Base-by-base conservation (phyloP, 768 basidiomycete species). In the Kwoniella sp. region DNA sequence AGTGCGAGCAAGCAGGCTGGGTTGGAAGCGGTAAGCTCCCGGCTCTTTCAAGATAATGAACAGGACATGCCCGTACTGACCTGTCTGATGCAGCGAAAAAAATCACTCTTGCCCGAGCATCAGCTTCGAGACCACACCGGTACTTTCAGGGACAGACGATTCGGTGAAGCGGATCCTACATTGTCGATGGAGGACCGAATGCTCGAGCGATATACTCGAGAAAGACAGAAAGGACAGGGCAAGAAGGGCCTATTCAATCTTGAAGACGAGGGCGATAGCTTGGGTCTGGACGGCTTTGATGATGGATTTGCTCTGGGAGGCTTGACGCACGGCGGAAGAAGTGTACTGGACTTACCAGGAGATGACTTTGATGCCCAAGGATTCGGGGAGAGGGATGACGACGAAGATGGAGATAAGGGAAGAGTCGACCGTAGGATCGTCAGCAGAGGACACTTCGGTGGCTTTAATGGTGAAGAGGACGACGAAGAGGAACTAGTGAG, bases 181-280 rank as follows among this genome's bases (percentile, higher is more conserved):
- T 88, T 98, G 86, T 89, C 90, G n/a, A 84, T 93, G 31, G 96
- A 99, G 79, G 95, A 98, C 70, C 89, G 93, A 67, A 97, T 97
- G 89, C 85, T 97, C 38, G 93, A 95, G 81, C 89, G 96, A 30
- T 98, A 97, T 79, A 97, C 94, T 11, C 86, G 86, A 69, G 94
- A 98, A 81, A 84, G 92, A 65, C 80, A 81, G 55, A 68, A 78
- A 23, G 71, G 74, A 23, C 79, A 79, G 37, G 76, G 87, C n/a
- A 91, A 89, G 81, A 87, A 89, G 47, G 84, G 83, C 9, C 84
- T 87, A 13, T 97, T 96, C 85, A 93, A 94, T 73, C 84, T 98
- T 38, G 93, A 84, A 61, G 83, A 84, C 61, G 81, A 93, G 65
- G 91, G 91, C 67, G 93, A 69, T 4, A 70, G 61, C 50, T 23